Evolutionary conservation across 139 green algal species (phyloP), one percentile per base, ranked within the genome.

Genomic region (Axilococcus clingmanii): DNA sequence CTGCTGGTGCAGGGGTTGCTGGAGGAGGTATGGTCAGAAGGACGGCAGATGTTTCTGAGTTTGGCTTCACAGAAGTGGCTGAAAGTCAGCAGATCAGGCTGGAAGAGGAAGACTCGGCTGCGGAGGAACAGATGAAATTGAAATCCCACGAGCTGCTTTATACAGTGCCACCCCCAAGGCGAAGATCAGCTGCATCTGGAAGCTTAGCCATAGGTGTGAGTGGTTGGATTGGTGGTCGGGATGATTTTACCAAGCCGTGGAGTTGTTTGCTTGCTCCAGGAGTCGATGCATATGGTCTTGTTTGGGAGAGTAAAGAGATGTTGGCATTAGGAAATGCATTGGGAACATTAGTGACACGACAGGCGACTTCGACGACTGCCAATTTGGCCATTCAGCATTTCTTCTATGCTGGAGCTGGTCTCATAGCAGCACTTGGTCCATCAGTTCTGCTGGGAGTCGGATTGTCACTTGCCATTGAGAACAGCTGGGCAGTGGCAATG

Each of bases 191-290:
- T 54, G 9, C 20, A 59, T 29, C 23, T 57, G 40, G 17, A 11
- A 34, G 20, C 3, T 47, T 76, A 1, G 63, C 59, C 15, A 81
- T 88, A 16, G 72, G 69, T 1, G 69, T 89, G 23, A 74, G 64
- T 23, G 83, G 83, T n/a, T 84, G 73, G 64, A 58, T 86, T 23
- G 55, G 44, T 14, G 23, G 64, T 12, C 32, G 40, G 0, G 37
- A 71, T 9, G 82, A 93, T 61, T 93, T 76, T 46, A 53, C 76
- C 23, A 41, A 25, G 4, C 65, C 78, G 7, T 93, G 83, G 80
- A 24, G 50, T 16, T 42, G 24, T 4, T 28, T 66, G 44, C 11
- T n/a, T 16, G 15, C 60, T 24, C 48, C 49, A 22, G 49, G 30
- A 24, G 22, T 30, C 5, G 49, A 57, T 46, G 15, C 22, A 57